Evolutionary conservation across 2,329 filamentous ascomycete species (phyloP).

Genomic region (Fusarium sp.): DNA sequence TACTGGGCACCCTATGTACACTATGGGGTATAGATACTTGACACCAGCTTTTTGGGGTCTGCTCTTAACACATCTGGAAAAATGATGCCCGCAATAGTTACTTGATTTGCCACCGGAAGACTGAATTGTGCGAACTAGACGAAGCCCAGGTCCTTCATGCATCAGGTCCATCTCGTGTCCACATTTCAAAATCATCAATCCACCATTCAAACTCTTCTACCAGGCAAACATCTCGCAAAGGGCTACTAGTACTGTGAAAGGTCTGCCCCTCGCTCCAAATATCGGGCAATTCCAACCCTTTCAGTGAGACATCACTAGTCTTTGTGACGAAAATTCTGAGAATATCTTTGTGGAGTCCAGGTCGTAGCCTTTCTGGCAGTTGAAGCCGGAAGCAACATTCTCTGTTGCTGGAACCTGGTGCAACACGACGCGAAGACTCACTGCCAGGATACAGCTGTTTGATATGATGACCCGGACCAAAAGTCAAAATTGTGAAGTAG

Average conservation of each 20-base stretch:
- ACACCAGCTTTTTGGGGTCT: no score
- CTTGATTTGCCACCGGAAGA: not conserved
- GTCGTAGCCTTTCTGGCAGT: not conserved
- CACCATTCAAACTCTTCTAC: constrained; percentile 1
- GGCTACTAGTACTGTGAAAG: not conserved
- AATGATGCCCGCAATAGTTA: no score
- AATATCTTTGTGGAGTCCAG: not conserved
- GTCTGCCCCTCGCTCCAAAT: not conserved
- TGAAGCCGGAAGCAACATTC: not conserved
- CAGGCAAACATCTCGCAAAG: not conserved
- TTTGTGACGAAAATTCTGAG: not conserved
- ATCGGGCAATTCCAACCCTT: not conserved
- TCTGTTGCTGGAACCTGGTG: not conserved
- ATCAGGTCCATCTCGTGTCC: not conserved
- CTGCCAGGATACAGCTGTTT: not conserved
- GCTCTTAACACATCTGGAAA: no score
- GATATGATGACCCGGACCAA: not conserved
- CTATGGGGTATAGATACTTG: not conserved
- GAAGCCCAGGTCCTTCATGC: no score
- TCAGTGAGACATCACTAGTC: not conserved
- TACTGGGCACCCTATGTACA: constrained; percentile 4
- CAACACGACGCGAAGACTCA: not conserved
- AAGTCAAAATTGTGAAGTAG: not conserved
- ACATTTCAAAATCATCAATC: not conserved
- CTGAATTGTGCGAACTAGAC: not conserved